Conservation (phyloP, 768 basidiomycete genomes). For the Dioszegia crocea region DNA sequence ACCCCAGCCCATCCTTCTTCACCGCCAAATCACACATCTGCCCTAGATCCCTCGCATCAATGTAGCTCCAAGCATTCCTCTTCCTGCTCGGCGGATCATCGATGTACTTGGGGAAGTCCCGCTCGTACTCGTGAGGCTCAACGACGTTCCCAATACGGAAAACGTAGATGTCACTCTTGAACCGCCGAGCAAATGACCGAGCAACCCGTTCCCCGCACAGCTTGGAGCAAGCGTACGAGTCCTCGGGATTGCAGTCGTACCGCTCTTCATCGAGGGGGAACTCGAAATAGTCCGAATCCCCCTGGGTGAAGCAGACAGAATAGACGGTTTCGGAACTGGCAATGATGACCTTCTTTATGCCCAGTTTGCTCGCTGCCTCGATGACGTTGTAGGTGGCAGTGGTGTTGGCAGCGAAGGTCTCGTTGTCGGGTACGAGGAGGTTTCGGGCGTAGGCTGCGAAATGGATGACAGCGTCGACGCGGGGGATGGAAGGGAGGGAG, state of each 20-base stretch:
- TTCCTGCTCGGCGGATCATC: slow-evolving; percentile 36
- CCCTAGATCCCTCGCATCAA: slow-evolving; percentile 47
- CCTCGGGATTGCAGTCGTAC: slow-evolving; percentile 26
- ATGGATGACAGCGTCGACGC: slow-evolving; percentile 40
- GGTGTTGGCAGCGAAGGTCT: slow-evolving; percentile 36
- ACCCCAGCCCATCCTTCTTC: slow-evolving; percentile 38
- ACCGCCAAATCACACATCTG: slow-evolving; percentile 43
- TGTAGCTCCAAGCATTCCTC: slow-evolving; percentile 47
- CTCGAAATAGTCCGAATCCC: slow-evolving; percentile 38
- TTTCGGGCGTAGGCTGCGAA: slow-evolving; percentile 47
- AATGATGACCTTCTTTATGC: slow-evolving; percentile 44
- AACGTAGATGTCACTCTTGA: slow-evolving; percentile 76
- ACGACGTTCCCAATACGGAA: slow-evolving; percentile 24
- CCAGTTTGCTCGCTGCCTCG: slow-evolving; percentile 45
- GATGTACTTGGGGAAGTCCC: slow-evolving; percentile 36
- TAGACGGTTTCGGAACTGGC: slow-evolving; percentile 44
- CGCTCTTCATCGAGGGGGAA: slow-evolving; percentile 42
- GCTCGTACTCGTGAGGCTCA: slow-evolving; percentile 45
- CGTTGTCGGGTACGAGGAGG: slow-evolving; percentile 43
- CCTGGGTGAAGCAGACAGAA: slow-evolving; percentile 47
- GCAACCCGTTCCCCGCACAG: slow-evolving; percentile 44
- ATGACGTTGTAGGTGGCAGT: slow-evolving; percentile 46
- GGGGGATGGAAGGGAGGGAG: slow-evolving; percentile 20
- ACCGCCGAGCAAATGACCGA: slow-evolving; percentile 71
- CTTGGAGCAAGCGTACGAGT: slow-evolving; percentile 42